Conservation (phyloP, 2,329 filamentous ascomycete species). For the Dothistroma pini region DNA sequence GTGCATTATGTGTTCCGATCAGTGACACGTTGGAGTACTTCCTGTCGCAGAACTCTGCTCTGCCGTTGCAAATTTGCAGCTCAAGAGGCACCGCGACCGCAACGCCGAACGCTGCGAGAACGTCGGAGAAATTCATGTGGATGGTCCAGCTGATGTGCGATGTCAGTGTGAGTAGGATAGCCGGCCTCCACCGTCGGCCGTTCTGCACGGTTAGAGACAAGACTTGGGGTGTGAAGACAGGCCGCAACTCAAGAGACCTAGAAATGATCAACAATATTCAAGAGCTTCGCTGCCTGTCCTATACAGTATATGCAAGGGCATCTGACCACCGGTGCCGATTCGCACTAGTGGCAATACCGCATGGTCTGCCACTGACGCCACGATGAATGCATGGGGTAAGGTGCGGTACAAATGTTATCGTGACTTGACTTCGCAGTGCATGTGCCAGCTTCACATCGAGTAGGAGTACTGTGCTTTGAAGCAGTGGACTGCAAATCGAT, state of each 20-base stretch:
- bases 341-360: background rate
- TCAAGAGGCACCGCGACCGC: background rate
- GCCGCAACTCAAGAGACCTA: no score
- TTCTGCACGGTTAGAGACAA: no score
- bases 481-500: background rate
- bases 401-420: background rate
- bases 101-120: background rate
- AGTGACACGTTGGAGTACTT: slow-evolving; percentile 58
- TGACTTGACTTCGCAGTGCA: background rate
- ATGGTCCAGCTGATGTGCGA: background rate
- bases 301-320: background rate
- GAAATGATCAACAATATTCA: background rate
- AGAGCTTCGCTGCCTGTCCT: background rate
- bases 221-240: no score
- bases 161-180: no score
- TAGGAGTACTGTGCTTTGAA: background rate
- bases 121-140: background rate
- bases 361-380: background rate
- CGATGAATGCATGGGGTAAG: background rate
- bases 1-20: slow-evolving; percentile 61
- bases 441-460: background rate
- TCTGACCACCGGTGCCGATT: background rate
- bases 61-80: slow-evolving; percentile 52
- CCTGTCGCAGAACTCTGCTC: slow-evolving; percentile 52
- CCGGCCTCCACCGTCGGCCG: no score